Evolutionary conservation across 371 early-diverging fungal genomes (phyloP).

Genomic region (Mortierella sp.): DNA sequence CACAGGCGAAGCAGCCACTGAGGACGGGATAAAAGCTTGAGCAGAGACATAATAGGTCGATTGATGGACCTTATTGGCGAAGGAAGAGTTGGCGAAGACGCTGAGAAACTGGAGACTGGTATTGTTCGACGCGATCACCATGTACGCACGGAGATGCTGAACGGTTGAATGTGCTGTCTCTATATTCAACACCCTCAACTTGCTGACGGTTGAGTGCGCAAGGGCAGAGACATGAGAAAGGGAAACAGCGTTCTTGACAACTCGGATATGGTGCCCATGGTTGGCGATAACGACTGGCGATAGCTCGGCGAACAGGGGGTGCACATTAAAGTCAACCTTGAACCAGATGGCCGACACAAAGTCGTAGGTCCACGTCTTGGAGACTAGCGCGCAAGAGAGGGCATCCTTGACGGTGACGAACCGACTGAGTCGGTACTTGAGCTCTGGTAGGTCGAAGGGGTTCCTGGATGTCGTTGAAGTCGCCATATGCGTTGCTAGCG

Average conservation of each 20-base stretch:
- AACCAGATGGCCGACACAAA: slow-evolving; percentile 4
- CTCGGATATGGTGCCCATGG: slow-evolving; percentile 9
- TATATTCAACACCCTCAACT: neutral
- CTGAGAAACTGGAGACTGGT: too few relatives aligned
- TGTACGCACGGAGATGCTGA: too few relatives aligned
- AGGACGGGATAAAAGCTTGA: too few relatives aligned
- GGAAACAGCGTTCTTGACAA: neutral
- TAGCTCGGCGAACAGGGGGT: neutral
- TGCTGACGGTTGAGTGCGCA: neutral
- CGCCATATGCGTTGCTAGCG: too few relatives aligned
- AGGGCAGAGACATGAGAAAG: neutral
- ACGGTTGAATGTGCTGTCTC: too few relatives aligned
- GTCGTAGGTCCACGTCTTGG: neutral
- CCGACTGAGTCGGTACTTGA: neutral
- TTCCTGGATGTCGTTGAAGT: neutral
- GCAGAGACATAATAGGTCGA: too few relatives aligned
- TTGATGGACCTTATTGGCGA: too few relatives aligned
- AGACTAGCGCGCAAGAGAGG: slow-evolving; percentile 10
- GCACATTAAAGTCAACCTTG: slow-evolving; percentile 6
- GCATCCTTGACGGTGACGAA: slow-evolving; percentile 4
- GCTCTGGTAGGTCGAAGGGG: slow-evolving; percentile 11
- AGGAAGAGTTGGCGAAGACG: too few relatives aligned
- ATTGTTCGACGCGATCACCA: too few relatives aligned
- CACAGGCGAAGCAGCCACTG: too few relatives aligned
- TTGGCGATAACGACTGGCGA: neutral